Conservation (phyloP, 2,329 filamentous ascomycete genomes). For the Colletotrichum sp. region DNA sequence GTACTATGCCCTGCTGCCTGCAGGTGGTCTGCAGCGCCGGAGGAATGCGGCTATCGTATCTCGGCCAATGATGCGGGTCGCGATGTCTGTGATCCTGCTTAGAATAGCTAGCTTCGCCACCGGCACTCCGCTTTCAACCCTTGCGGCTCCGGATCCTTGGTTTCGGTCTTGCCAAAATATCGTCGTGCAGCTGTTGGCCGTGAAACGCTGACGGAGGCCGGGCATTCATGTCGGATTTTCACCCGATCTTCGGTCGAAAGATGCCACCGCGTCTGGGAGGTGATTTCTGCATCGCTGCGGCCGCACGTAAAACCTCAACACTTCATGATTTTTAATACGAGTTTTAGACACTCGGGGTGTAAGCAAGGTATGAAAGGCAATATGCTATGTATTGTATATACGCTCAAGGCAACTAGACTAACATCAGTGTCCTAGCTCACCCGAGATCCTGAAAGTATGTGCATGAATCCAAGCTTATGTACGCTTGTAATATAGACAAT, state of each 20-base stretch:
- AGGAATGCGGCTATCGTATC: constrained; percentile 6
- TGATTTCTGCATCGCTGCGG: not conserved
- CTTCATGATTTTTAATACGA: not conserved
- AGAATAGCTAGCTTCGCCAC: constrained; percentile 5
- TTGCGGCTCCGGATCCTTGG: not conserved
- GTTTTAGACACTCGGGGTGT: not conserved
- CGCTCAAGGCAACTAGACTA: not conserved
- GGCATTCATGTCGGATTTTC: not conserved
- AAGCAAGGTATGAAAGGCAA: not conserved
- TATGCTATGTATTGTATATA: not conserved
- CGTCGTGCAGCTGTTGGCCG: not conserved
- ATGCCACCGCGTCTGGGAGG: not conserved
- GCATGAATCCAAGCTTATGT: not conserved
- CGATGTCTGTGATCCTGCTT: not conserved
- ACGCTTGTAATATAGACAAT: not conserved
- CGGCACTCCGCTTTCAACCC: not conserved
- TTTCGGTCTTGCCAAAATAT: not conserved
- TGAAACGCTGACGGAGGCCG: not conserved
- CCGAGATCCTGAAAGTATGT: not conserved
- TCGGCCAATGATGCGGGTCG: not conserved
- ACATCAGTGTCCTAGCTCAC: not conserved
- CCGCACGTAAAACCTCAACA: not conserved
- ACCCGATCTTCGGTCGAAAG: not conserved
- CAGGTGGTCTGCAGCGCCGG: not conserved
- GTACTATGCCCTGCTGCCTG: not conserved